Evolutionary conservation across 345 rosid genomes (phyloP).

Genomic region (Hibiscus mutabilis): DNA sequence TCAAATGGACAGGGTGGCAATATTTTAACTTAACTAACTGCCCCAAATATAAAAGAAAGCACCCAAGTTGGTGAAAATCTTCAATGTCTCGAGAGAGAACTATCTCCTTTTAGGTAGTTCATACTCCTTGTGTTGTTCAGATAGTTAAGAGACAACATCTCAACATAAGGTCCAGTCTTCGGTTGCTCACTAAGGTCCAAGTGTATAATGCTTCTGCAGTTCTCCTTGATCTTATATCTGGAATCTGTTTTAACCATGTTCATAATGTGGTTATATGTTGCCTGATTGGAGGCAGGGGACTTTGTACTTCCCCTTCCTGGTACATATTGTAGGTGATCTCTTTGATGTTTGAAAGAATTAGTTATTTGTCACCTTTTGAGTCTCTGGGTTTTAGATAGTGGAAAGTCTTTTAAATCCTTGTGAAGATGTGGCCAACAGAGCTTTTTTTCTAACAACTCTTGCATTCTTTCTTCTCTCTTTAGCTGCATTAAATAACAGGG

Average conservation of each 20-base stretch:
- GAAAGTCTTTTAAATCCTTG: background rate
- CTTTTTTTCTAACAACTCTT: background rate
- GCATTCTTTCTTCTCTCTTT: background rate
- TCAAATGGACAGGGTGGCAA: background rate
- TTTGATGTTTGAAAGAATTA: background rate
- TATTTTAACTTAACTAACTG: background rate
- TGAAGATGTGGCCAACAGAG: background rate
- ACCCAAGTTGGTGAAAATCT: background rate
- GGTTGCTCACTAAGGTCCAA: background rate
- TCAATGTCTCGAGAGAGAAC: background rate
- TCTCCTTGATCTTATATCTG: background rate
- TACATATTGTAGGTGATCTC: background rate
- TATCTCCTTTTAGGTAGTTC: background rate
- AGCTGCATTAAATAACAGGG: background rate
- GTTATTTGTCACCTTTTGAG: background rate
- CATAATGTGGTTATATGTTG: background rate
- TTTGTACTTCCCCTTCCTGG: background rate
- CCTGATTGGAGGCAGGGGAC: background rate
- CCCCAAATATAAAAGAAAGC: background rate
- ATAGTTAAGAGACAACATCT: background rate
- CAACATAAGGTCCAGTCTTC: background rate
- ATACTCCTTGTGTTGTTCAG: background rate
- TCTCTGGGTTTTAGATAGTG: background rate
- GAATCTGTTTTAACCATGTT: background rate
- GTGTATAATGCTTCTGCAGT: background rate